Evolutionary conservation across 129 eudicot genomes (phyloP).

Genomic region (Sambucus nigra): DNA sequence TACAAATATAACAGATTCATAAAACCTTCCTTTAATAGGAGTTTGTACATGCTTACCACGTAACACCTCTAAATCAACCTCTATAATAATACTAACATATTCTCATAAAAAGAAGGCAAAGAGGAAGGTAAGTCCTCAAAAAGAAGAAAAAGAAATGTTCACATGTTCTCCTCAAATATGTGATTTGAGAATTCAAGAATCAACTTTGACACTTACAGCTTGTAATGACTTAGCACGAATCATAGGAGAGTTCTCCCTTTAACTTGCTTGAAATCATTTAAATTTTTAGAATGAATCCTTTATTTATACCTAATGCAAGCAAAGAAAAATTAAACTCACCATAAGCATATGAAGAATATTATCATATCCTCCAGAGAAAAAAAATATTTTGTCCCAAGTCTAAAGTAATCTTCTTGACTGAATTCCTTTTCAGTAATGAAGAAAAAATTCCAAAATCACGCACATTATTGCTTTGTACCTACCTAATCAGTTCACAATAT

Average conservation of each 20-base stretch:
- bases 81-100: conserved; percentile 95
- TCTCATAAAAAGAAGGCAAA: conserved; percentile 12
- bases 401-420: conserved; percentile 56
- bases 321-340: conserved; percentile 39
- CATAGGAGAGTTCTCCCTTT: conserved; percentile 85
- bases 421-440: conserved; percentile 57
- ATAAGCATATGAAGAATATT: conserved; percentile 82
- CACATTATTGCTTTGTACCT: conserved; percentile 58
- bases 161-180: conserved; percentile 3
- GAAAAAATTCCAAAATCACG: conserved; percentile 60
- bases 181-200: conserved; percentile 7
- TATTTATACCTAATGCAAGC: conserved; percentile 6
- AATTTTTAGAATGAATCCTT: neutral
- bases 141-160: neutral
- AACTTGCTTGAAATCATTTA: conserved; percentile 59
- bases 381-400: conserved; percentile 81
- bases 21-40: conserved; percentile 98
- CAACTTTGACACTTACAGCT: conserved; percentile 58
- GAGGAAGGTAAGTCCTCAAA: conserved; percentile 14
- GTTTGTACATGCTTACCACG: conserved; percentile 78
- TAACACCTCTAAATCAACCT: conserved; percentile 96
- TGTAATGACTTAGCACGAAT: conserved; percentile 94
- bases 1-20: conserved; percentile 89
- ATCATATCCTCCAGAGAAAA: conserved; percentile 91
- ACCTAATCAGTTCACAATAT: no score